Conservation (phyloP, 805 yeast species). For the Hanseniaspora lachancei region DNA sequence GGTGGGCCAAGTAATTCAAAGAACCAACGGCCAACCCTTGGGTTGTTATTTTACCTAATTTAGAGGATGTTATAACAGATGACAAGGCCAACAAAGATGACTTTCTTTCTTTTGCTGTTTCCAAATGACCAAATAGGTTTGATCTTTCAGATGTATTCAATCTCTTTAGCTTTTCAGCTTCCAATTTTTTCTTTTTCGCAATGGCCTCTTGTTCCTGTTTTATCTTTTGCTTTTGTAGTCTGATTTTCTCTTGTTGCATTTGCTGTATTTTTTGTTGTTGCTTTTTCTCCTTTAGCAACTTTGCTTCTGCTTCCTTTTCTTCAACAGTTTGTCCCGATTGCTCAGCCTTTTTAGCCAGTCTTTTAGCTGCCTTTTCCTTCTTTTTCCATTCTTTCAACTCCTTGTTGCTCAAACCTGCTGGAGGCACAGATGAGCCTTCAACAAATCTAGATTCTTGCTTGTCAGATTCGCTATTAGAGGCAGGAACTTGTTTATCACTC, state of each 20-base stretch:
- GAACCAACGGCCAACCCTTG: slow-evolving; percentile 26
- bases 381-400: slow-evolving; percentile 81
- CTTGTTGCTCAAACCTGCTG: slow-evolving; percentile 44
- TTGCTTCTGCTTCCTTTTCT: slow-evolving; percentile 29
- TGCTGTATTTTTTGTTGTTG: slow-evolving; percentile 25
- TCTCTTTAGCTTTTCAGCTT: slow-evolving; percentile 23
- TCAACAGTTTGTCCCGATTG: slow-evolving; percentile 37
- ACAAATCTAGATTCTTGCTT: not conserved
- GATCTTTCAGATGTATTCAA: slow-evolving; percentile 33
- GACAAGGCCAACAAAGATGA: slow-evolving; percentile 27
- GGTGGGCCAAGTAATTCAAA: slow-evolving; percentile 16
- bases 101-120: slow-evolving; percentile 63
- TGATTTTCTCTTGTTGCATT: slow-evolving; percentile 40
- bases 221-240: slow-evolving; percentile 38
- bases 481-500: not conserved
- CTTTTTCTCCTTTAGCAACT: slow-evolving; percentile 33
- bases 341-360: slow-evolving; percentile 75
- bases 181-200: slow-evolving; percentile 33
- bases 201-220: slow-evolving; percentile 20
- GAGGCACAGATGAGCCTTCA: slow-evolving; percentile 8
- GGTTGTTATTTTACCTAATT: slow-evolving; percentile 26
- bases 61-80: slow-evolving; percentile 25
- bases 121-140: slow-evolving; percentile 64
- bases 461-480: not conserved
- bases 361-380: slow-evolving; percentile 79